Percentiles rank a stretch among this genome's conserved stretches.
Evolutionary conservation across 257 asterid species (phyloP).

Genomic region (Gynochthodes officinalis): DNA sequence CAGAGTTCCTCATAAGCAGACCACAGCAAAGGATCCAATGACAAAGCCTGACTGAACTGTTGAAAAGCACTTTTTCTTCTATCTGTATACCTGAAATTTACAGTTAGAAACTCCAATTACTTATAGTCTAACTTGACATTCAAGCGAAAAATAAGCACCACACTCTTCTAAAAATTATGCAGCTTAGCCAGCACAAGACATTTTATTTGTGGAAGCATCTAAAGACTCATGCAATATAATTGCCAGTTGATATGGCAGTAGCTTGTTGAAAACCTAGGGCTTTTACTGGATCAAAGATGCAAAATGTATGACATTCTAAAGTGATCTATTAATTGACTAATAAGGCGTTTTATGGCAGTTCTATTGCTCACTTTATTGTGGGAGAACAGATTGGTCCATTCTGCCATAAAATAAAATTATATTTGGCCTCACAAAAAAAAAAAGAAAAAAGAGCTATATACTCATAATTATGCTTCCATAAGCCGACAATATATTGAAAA

Average conservation of each 20-base stretch:
- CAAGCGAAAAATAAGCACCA: not conserved
- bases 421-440: too few species aligned
- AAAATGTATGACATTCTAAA: too few species aligned
- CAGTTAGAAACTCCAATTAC: not conserved
- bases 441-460: too few species aligned
- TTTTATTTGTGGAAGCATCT: not conserved
- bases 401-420: too few species aligned
- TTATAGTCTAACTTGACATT: not conserved
- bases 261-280: too few species aligned
- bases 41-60: constrained; percentile 91
- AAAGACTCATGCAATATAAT: not conserved
- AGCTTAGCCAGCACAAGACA: not conserved
- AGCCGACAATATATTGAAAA: not conserved
- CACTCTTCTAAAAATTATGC: not conserved
- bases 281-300: too few species aligned
- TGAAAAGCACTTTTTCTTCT: constrained; percentile 77
- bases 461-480: too few species aligned
- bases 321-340: too few species aligned
- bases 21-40: constrained; percentile 91
- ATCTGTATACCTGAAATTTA: constrained; percentile 76
- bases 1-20: constrained; percentile 96
- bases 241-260: too few species aligned
- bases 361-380: too few species aligned
- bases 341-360: too few species aligned
- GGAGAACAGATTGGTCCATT: too few species aligned